phyloP scores from a whole-genome alignment of 805 yeast species.

The Alloascoidea africana region DNA sequence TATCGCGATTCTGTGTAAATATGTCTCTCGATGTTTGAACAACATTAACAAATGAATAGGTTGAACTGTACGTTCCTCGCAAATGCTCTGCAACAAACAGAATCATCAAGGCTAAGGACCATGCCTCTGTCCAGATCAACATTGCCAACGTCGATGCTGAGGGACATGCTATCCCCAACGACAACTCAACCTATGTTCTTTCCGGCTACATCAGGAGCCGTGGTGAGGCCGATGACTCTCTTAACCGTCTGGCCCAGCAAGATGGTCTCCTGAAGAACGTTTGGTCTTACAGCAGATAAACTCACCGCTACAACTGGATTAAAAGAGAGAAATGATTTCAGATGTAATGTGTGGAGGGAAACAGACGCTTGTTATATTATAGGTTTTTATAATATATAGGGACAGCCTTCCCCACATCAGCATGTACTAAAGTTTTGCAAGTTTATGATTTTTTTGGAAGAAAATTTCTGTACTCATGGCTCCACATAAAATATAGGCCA shows the following conservation, averaged over 20 bases:
- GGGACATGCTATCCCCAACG: conserved; percentile 89
- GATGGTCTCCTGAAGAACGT: conserved; percentile 89
- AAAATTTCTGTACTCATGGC: too few relatives aligned
- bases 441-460: too few relatives aligned
- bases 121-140: conserved; percentile 98
- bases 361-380: too few relatives aligned
- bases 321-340: too few relatives aligned
- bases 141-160: conserved; percentile 95
- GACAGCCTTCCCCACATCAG: too few relatives aligned
- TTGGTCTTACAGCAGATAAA: conserved; percentile 1
- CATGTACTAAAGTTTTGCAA: too few relatives aligned
- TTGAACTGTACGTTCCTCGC: conserved; percentile 99
- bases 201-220: conserved; percentile 95
- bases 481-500: too few relatives aligned
- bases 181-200: conserved; percentile 88
- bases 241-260: conserved; percentile 98
- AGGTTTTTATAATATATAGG: too few relatives aligned
- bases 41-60: conserved; percentile 39
- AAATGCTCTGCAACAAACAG: conserved; percentile 99
- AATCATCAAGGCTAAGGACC: conserved; percentile 99
- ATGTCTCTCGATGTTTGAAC: too few relatives aligned
- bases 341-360: too few relatives aligned
- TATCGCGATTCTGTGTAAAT: too few relatives aligned
- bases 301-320: too few relatives aligned
- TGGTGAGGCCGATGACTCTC: conserved; percentile 99